These are phyloP conservation scores for Penicillium rolfsii DNA, from an alignment of 2,329 filamentous ascomycete genomes.

Conservation along the genomic window DNA sequence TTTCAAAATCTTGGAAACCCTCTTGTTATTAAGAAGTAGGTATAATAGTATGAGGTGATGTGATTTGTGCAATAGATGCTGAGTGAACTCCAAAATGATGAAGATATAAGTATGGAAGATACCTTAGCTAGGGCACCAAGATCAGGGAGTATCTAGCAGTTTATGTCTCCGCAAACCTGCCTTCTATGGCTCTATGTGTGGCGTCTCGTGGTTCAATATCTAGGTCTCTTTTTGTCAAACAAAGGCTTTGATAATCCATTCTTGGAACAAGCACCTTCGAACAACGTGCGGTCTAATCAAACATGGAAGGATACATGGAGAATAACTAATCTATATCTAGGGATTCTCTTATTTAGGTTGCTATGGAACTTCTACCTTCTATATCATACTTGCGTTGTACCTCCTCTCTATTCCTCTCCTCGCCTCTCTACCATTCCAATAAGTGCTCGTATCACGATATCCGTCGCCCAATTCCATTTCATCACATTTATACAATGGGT, in stretches of 20 bases:
- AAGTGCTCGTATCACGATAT: neutral
- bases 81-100: neutral
- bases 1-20: neutral
- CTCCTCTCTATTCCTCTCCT: neutral
- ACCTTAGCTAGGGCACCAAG: neutral
- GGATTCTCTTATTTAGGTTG: too few relatives aligned
- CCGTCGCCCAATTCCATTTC: neutral
- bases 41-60: neutral
- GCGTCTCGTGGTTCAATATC: too few relatives aligned
- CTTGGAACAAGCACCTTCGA: too few relatives aligned
- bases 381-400: neutral
- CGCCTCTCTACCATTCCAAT: neutral
- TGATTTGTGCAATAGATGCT: neutral
- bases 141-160: neutral
- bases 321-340: too few relatives aligned
- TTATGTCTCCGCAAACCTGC: too few relatives aligned
- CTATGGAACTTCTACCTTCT: neutral
- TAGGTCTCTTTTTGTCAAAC: too few relatives aligned
- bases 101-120: neutral
- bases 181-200: too few relatives aligned
- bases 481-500: neutral
- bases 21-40: neutral
- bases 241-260: too few relatives aligned
- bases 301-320: too few relatives aligned
- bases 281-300: too few relatives aligned